Evolutionary conservation across 345 rosid species (phyloP).

Genomic region (Citrus maxima): DNA sequence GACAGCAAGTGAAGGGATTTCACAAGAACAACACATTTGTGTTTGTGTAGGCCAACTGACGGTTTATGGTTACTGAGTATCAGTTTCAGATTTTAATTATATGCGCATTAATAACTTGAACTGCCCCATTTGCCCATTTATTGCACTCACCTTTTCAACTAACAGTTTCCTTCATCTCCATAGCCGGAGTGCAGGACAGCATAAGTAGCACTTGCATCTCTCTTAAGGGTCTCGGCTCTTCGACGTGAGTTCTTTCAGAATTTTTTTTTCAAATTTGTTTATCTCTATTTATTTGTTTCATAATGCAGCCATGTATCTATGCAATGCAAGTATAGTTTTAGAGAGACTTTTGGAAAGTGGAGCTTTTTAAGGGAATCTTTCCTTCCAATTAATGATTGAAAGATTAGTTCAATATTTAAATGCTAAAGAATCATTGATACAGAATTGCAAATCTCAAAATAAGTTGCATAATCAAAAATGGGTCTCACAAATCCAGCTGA

Average conservation of each 20-base stretch:
- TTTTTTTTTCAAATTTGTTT: too few relatives aligned
- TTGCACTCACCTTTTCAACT: not conserved
- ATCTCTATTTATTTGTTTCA: too few relatives aligned
- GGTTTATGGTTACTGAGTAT: not conserved
- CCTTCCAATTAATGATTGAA: slow-evolving; percentile 5
- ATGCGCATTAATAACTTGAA: slow-evolving; percentile 1
- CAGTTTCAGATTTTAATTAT: not conserved
- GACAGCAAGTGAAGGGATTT: not conserved
- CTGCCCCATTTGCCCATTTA: slow-evolving; percentile 7
- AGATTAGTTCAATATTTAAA: not conserved
- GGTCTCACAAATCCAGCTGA: not conserved
- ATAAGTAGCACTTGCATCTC: too few relatives aligned
- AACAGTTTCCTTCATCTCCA: not conserved
- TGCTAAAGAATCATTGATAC: not conserved
- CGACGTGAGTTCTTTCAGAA: too few relatives aligned
- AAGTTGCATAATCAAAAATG: not conserved
- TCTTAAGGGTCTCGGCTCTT: too few relatives aligned
- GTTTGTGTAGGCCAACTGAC: not conserved
- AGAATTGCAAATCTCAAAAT: not conserved
- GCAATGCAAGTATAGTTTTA: not conserved
- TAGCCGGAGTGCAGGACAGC: too few relatives aligned
- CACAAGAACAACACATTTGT: not conserved
- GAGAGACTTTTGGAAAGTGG: not conserved
- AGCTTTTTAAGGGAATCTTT: not conserved
- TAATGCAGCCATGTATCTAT: too few relatives aligned